phyloP scores from a whole-genome alignment of 176 grass and related monocot species.

The Alopecurus myosuroides region DNA sequence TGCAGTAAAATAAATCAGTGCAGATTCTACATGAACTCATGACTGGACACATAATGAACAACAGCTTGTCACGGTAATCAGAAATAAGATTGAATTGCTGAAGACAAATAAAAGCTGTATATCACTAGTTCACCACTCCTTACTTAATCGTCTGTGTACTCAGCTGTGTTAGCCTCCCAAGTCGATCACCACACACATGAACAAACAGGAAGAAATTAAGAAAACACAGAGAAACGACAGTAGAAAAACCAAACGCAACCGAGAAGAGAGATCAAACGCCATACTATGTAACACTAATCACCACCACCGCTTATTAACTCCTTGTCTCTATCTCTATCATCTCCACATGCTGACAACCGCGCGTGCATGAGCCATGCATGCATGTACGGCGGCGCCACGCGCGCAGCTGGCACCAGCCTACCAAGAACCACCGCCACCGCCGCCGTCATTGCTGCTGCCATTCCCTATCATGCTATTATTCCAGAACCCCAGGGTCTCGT shows the following conservation, averaged over 20 bases:
- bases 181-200: constrained; percentile 45
- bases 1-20: background rate
- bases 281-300: constrained; percentile 64
- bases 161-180: constrained; percentile 51
- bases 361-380: constrained; percentile 65
- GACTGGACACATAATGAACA: constrained; percentile 8
- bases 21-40: constrained; percentile 25
- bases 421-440: constrained; percentile 38
- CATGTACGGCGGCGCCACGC: constrained; percentile 8
- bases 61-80: background rate
- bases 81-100: constrained; percentile 7
- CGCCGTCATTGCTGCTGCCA: constrained; percentile 46
- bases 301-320: constrained; percentile 52
- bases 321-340: constrained; percentile 40
- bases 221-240: constrained; percentile 26
- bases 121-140: constrained; percentile 20
- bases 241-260: constrained; percentile 13
- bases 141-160: constrained; percentile 47
- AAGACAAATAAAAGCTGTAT: constrained; percentile 33
- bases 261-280: constrained; percentile 34
- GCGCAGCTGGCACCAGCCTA: constrained; percentile 14
- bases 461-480: constrained; percentile 50
- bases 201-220: constrained; percentile 15
- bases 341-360: constrained; percentile 37
- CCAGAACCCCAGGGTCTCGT: constrained; percentile 51